Evolutionary conservation across 2,329 filamentous ascomycete genomes (phyloP).

Genomic region (Penicillium griseofulvum): DNA sequence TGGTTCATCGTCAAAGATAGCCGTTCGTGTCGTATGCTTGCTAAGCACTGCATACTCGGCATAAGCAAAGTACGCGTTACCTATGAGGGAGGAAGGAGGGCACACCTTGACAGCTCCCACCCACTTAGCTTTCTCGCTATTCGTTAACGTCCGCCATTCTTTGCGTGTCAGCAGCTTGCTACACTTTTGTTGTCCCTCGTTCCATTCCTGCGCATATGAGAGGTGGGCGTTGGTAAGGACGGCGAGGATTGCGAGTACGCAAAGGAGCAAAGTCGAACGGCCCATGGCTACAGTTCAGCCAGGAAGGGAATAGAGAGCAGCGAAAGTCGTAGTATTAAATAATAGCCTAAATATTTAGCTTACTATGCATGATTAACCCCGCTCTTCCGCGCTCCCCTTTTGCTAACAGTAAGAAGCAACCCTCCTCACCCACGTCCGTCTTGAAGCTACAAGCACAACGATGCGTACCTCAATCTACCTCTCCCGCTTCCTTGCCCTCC

Average conservation of each 20-base stretch:
- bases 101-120: background rate
- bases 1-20: background rate
- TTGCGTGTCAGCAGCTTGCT: background rate
- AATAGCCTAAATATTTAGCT: background rate
- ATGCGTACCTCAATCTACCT: background rate
- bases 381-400: too few species aligned
- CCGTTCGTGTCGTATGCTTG: constrained; percentile 1
- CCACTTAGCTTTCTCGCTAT: background rate
- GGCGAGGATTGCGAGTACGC: background rate
- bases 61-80: background rate
- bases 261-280: background rate
- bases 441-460: background rate
- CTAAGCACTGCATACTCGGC: background rate
- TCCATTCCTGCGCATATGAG: background rate
- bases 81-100: background rate
- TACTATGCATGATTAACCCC: background rate
- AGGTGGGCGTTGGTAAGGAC: background rate
- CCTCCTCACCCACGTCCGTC: background rate
- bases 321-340: background rate
- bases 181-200: background rate
- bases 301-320: background rate
- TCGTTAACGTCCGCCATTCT: background rate
- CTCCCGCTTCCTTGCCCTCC: background rate
- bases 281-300: background rate
- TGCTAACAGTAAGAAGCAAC: too few species aligned